Evolutionary conservation across 768 basidiomycete genomes (phyloP).

Genomic region (Leccinum longicurvipes): DNA sequence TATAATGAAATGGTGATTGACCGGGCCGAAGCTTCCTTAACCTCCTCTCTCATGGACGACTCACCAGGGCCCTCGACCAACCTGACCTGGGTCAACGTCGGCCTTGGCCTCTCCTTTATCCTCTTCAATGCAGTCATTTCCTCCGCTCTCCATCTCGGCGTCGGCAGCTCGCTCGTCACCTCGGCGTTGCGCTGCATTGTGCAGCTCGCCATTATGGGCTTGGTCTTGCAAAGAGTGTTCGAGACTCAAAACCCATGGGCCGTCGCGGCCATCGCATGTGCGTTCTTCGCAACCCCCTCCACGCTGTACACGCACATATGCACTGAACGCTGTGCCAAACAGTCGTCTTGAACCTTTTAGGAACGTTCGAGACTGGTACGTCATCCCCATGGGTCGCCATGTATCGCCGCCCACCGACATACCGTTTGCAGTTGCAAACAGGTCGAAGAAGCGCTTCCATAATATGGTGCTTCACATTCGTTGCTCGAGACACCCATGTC

Average conservation of each 20-base stretch:
- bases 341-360: slow-evolving; percentile 73
- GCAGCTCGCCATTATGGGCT: slow-evolving; percentile 73
- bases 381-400: slow-evolving; percentile 1
- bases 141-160: slow-evolving; percentile 57
- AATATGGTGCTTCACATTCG: slow-evolving; percentile 57
- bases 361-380: slow-evolving; percentile 73
- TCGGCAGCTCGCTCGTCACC: slow-evolving; percentile 64
- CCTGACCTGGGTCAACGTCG: slow-evolving; percentile 73
- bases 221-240: slow-evolving; percentile 70
- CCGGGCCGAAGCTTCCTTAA: not conserved
- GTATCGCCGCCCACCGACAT: not conserved
- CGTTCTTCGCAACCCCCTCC: slow-evolving; percentile 26
- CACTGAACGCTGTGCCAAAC: not conserved
- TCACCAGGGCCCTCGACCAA: slow-evolving; percentile 21
- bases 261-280: slow-evolving; percentile 70
- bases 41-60: slow-evolving; percentile 29
- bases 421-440: slow-evolving; percentile 60
- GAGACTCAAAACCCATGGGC: slow-evolving; percentile 71
- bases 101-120: slow-evolving; percentile 72
- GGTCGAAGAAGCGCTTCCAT: slow-evolving; percentile 65
- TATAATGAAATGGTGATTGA: too few species aligned
- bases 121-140: slow-evolving; percentile 69
- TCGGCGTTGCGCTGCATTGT: slow-evolving; percentile 72
- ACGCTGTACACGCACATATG: not conserved
- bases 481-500: not conserved